phyloP scores from a whole-genome alignment of 805 yeast genomes.

The Barnettozyma populi region DNA sequence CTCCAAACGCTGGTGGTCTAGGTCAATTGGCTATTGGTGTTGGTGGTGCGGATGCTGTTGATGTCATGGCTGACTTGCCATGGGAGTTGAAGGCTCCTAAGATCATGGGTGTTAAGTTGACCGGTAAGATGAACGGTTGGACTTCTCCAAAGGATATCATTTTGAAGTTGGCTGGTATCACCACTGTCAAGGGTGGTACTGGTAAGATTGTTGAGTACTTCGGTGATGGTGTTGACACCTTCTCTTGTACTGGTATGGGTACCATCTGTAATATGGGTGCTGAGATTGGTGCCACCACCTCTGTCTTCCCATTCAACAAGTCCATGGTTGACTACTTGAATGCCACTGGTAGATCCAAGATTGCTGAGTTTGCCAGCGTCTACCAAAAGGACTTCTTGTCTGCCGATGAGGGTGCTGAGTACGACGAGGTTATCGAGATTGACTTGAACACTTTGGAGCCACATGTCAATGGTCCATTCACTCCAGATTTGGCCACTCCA shows the following conservation, averaged over 20 bases:
- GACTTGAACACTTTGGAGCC: constrained; percentile 90
- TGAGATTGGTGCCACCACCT: constrained; percentile 97
- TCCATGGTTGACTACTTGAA: constrained; percentile 81
- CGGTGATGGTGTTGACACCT: constrained; percentile 89
- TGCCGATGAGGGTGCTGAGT: constrained; percentile 91
- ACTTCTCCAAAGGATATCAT: constrained; percentile 95
- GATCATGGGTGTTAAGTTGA: constrained; percentile 88
- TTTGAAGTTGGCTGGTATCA: constrained; percentile 85
- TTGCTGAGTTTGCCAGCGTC: constrained; percentile 72
- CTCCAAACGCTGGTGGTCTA: constrained; percentile 97
- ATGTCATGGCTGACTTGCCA: constrained; percentile 87
- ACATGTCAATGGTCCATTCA: constrained; percentile 95
- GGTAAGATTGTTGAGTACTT: constrained; percentile 95
- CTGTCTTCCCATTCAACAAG: constrained; percentile 93
- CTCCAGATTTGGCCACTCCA: constrained; percentile 97
- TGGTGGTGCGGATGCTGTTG: constrained; percentile 99
- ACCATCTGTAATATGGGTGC: constrained; percentile 99
- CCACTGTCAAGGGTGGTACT: constrained; percentile 97
- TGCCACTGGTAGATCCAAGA: constrained; percentile 81
- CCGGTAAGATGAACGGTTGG: constrained; percentile 93
- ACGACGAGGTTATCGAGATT: constrained; percentile 89
- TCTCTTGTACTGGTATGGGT: constrained; percentile 98
- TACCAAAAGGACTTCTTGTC: constrained; percentile 61
- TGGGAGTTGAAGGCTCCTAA: constrained; percentile 99
- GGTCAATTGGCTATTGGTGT: constrained; percentile 98